phyloP scores from a whole-genome alignment of 306 rosid genomes.

The Castanea crenata region DNA sequence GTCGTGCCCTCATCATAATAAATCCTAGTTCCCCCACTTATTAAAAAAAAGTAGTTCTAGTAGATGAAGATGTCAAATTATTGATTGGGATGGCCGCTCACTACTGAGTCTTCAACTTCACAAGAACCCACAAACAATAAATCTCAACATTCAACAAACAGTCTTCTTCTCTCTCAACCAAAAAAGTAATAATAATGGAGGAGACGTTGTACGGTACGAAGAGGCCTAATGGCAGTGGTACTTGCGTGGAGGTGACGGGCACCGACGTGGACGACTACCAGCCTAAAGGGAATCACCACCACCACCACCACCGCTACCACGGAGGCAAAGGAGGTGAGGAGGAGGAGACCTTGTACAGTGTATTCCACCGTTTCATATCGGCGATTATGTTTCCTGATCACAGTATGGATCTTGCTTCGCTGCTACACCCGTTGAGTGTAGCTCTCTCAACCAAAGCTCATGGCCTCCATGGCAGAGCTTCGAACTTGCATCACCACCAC shows the following conservation, averaged over 20 bases:
- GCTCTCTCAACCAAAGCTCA: too few species aligned
- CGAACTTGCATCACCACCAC: too few species aligned
- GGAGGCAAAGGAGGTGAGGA: neutral
- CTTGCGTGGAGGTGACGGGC: conserved; percentile 17
- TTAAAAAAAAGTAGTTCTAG: too few species aligned
- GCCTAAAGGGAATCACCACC: neutral
- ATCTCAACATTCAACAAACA: too few species aligned
- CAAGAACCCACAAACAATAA: too few species aligned
- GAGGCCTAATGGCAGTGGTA: conserved; percentile 16
- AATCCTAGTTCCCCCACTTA: too few species aligned
- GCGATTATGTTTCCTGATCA: conserved; percentile 48
- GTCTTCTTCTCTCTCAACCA: too few species aligned
- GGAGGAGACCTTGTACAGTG: conserved; percentile 38
- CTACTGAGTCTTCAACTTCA: too few species aligned
- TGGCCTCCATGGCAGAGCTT: too few species aligned
- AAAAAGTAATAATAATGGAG: conserved; percentile 29
- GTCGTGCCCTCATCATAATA: too few species aligned
- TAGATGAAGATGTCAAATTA: too few species aligned
- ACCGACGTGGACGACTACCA: neutral
- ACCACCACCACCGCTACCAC: neutral
- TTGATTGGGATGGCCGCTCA: too few species aligned
- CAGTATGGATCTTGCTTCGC: conserved; percentile 6
- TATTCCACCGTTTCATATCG: conserved; percentile 50
- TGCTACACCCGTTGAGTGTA: conserved; percentile 27
- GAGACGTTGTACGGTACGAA: conserved; percentile 22